phyloP scores from a whole-genome alignment of 768 basidiomycete genomes.

The Boletales sp. region DNA sequence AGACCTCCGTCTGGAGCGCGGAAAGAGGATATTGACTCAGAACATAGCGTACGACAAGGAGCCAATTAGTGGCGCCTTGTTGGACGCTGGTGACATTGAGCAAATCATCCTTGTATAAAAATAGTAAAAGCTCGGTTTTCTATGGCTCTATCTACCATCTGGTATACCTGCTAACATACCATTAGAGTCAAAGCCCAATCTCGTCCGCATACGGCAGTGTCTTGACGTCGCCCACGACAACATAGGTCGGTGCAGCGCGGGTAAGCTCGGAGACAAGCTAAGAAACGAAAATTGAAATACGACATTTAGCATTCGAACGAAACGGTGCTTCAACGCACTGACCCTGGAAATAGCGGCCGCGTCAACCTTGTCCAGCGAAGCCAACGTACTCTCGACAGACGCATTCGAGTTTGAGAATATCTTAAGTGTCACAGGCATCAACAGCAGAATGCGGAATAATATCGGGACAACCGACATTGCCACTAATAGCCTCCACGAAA shows the following conservation, averaged over 20 bases:
- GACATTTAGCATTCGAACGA: neutral
- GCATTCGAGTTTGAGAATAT: conserved; percentile 56
- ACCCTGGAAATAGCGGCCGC: conserved; percentile 71
- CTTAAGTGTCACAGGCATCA: conserved; percentile 33
- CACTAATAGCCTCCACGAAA: conserved; percentile 54
- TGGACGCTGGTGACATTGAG: neutral
- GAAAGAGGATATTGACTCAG: too few species aligned
- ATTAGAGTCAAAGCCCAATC: conserved; percentile 58
- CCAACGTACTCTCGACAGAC: conserved; percentile 59
- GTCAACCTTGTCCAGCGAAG: conserved; percentile 68
- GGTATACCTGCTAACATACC: conserved; percentile 15
- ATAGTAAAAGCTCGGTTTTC: conserved; percentile 4
- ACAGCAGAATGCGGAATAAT: conserved; percentile 3
- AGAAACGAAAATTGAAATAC: neutral
- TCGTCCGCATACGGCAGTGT: conserved; percentile 82
- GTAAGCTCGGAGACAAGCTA: conserved; percentile 62
- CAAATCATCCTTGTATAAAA: neutral
- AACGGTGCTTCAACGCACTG: neutral
- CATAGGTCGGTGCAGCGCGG: conserved; percentile 79
- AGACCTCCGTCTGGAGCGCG: too few species aligned
- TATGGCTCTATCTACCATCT: conserved; percentile 15
- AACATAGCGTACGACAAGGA: too few species aligned
- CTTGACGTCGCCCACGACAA: conserved; percentile 77
- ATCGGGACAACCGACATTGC: conserved; percentile 47
- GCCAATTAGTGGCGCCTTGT: neutral